Evolutionary conservation across 805 yeast genomes (phyloP), one percentile per base, ranked within the genome.

Genomic region (Candida ovalis): DNA sequence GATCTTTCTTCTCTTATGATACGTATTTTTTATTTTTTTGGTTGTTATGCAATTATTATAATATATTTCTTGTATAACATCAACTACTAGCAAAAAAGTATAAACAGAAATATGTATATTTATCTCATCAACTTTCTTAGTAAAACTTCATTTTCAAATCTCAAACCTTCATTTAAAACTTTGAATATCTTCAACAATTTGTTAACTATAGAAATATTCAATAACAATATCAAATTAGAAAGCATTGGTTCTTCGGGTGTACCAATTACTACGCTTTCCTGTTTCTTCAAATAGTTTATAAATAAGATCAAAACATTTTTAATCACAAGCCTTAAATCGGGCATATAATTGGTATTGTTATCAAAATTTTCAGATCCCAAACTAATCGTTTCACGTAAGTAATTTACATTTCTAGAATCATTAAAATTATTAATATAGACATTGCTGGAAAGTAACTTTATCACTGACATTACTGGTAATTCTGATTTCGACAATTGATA

Each of bases 101-200:
- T 17, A 22, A 7, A 22, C 2, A 23, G 5, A 19, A 15, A 39
- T 38, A n/a, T n/a, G n/a, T n/a, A n/a, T n/a, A n/a, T n/a, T 17
- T 44, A 40, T 21, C 42, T 42, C 60, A 55, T 52, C 32, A 58
- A 33, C 9, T 44, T 48, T 22, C 47, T 17, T 25, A 59, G 22
- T 24, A 48, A 19, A 3, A 38, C 52, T 35, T 58, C 60, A 15
- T 50, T 49, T 15, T 48, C 49, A 40, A 62, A 44, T 21, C 38
- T 25, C 19, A 57, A 10, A 2, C 41, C 28, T 2, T 59, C 59
- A 40, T 62, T 61, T n/a, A 63, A 36, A 27, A 52, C 44, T 39
- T 58, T 58, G 42, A 59, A 60, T 6, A 63, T 54, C 40, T 58
- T 58, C 40, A 60, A 49, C n/a, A 66, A 47, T 47, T 66, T 66